Base-by-base conservation (phyloP, 2,329 filamentous ascomycete genomes). In the Hymenotorrendiella dingleyae region DNA sequence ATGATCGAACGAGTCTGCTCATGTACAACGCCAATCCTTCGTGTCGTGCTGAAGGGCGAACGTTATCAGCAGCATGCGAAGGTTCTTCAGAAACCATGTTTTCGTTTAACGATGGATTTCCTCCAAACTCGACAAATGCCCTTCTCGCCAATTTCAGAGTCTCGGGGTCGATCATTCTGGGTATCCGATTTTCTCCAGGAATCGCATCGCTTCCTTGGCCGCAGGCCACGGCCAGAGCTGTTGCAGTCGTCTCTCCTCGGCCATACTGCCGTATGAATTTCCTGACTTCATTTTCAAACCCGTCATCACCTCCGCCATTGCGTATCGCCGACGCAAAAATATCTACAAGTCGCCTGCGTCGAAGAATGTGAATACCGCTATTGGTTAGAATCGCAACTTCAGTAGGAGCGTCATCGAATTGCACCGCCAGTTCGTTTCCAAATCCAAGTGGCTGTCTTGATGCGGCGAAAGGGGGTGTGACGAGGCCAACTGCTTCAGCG, bases 341-440 rank as follows among this genome's bases (percentile, higher is more conserved):
- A 60, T 98, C 93, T 1, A 97, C 89, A 4, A 97, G 73, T 42
- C 93, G 76, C 57, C 88, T 77, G 37, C 93, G 75, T 42, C 88
- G 82, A 41, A 97, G 78, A 6, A 94, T 76, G 56, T 96, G 88
- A 40, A 98, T 79, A 3, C 93, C 93, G 11, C 80, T 88, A 55
- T 93, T 94, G 23, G 93, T 97, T 41, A 98, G 73, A 35, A 98
- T 80, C 1, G 91, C 93, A 50, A 97, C 81, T 60, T 98, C 91
- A 38, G 84, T 80, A 0, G 84, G 76, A 0, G 81, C 72, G 46
- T 86, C 75, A 57, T 98, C 93, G 55, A 93, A 98, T 56, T 98
- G 94, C n/a, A 94, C 84, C 1, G 93, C 88, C 43, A 97, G 71
- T 65, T 98, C 93, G 55, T 98, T 98, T 9, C 91, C 90, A 57